These are phyloP conservation scores for Przewalskia tangutica DNA, from an alignment of 257 asterid genomes.

Conservation along the genomic window DNA sequence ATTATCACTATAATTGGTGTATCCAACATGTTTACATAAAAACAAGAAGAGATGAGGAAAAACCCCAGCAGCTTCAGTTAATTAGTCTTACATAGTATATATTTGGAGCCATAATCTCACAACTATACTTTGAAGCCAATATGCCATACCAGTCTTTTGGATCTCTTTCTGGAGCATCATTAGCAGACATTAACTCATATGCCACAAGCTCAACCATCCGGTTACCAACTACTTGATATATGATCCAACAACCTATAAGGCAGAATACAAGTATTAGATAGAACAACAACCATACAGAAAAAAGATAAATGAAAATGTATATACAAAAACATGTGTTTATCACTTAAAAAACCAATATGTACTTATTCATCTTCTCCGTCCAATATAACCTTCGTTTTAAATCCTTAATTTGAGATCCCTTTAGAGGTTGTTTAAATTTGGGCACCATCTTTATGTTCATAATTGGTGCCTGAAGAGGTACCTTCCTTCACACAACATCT, in stretches of 20 bases:
- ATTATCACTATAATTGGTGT: too few relatives aligned
- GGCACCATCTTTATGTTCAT: not conserved
- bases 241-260: constrained; percentile 76
- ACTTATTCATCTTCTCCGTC: not conserved
- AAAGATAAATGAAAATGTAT: not conserved
- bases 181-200: constrained; percentile 91
- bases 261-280: constrained; percentile 6
- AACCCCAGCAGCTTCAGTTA: not conserved
- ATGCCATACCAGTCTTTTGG: constrained; percentile 80
- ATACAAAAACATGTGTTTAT: not conserved
- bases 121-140: not conserved
- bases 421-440: not conserved
- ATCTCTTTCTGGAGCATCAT: constrained; percentile 96
- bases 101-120: not conserved
- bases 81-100: not conserved
- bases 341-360: not conserved
- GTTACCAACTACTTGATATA: constrained; percentile 46
- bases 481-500: not conserved
- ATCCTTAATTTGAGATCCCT: not conserved
- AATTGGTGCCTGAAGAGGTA: not conserved
- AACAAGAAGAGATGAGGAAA: too few relatives aligned
- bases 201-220: constrained; percentile 53
- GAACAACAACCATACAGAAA: not conserved
- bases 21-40: too few relatives aligned
- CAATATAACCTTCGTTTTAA: not conserved